These are phyloP conservation scores for Geranium incanum DNA, from an alignment of 441 rosid genomes.

Conservation along the genomic window DNA sequence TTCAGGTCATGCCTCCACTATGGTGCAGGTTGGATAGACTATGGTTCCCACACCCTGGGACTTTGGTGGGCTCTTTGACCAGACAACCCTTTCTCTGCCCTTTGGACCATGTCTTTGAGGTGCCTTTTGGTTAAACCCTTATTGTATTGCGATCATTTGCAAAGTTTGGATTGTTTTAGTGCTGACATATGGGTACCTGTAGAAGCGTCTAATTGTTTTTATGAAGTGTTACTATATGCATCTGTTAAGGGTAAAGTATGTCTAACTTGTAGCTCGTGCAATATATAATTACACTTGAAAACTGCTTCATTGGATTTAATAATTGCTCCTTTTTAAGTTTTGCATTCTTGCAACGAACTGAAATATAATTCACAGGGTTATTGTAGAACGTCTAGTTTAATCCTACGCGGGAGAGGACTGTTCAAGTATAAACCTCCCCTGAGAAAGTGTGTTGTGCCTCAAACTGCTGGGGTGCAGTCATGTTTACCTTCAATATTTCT, in stretches of 20 bases:
- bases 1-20: constrained; percentile 89
- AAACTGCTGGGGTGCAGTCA: too few species aligned
- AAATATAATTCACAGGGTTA: background rate
- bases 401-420: too few species aligned
- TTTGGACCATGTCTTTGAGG: constrained; percentile 97
- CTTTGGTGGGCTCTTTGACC: constrained; percentile 66
- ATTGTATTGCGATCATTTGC: background rate
- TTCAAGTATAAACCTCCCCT: too few species aligned
- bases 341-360: background rate
- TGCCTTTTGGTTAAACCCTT: constrained; percentile 19
- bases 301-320: background rate
- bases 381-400: background rate
- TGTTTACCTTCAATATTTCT: constrained; percentile 1
- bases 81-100: constrained; percentile 96
- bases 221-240: background rate
- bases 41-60: constrained; percentile 98
- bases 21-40: constrained; percentile 99
- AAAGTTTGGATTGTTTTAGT: background rate
- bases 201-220: background rate
- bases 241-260: background rate
- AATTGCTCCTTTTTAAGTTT: background rate
- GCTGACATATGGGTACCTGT: background rate
- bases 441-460: too few species aligned
- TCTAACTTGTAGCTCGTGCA: background rate
- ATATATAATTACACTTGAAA: background rate